Evolutionary conservation across 441 rosid species (phyloP).

Genomic region (Croton laevigatus): DNA sequence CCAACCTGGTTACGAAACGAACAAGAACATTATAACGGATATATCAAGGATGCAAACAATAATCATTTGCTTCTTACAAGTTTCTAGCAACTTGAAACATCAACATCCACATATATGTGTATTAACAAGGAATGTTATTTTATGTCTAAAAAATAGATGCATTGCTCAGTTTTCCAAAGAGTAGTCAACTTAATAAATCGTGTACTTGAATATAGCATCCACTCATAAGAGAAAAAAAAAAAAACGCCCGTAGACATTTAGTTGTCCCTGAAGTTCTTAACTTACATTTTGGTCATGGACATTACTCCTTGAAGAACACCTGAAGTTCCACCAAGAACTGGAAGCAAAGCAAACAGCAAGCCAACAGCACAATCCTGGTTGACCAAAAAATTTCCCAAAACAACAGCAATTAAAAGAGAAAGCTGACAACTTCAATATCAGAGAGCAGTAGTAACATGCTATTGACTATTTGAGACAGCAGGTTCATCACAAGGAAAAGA

Average conservation of each 20-base stretch:
- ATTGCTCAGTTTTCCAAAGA: background rate
- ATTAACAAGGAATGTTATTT: background rate
- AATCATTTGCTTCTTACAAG: background rate
- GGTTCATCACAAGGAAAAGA: background rate
- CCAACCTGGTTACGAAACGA: constrained; percentile 53
- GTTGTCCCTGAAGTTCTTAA: constrained; percentile 17
- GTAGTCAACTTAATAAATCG: background rate
- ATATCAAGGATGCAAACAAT: constrained; percentile 1
- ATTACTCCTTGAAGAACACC: constrained; percentile 87
- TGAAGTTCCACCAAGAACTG: constrained; percentile 90
- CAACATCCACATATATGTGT: too few relatives aligned
- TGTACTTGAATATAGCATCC: background rate
- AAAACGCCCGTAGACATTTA: background rate
- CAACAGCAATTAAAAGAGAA: constrained; percentile 7
- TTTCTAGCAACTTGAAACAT: too few relatives aligned
- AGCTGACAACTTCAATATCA: constrained; percentile 1
- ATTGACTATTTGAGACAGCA: background rate
- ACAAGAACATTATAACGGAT: background rate
- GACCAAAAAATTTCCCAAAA: constrained; percentile 18
- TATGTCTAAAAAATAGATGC: too few relatives aligned
- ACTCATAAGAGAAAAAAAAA: background rate
- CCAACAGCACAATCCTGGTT: constrained; percentile 91
- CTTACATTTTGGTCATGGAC: constrained; percentile 90
- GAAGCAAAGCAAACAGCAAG: constrained; percentile 93
- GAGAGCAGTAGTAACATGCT: constrained; percentile 5